Conservation (phyloP, 1,139 yeast genomes). For the Zygosaccharomyces sapae region DNA sequence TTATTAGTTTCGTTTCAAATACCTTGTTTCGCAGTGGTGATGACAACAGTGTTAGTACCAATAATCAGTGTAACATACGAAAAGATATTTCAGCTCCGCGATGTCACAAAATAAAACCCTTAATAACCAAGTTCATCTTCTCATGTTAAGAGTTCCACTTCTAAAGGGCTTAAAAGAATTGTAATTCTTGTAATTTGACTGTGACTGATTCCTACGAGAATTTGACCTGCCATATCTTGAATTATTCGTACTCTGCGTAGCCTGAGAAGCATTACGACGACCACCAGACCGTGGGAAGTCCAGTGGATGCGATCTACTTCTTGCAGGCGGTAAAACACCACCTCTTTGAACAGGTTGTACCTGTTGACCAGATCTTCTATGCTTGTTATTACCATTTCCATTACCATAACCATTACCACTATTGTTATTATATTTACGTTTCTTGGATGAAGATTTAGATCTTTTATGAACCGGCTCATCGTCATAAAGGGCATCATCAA, state of each 20-base stretch:
- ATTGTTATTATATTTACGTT: slow-evolving; percentile 11
- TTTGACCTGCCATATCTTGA: slow-evolving; percentile 18
- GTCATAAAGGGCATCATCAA: slow-evolving; percentile 25
- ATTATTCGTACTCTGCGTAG: slow-evolving; percentile 12
- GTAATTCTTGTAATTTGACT: slow-evolving; percentile 18
- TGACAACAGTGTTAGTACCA: not conserved
- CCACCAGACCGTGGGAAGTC: slow-evolving; percentile 23
- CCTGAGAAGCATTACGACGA: slow-evolving; percentile 13
- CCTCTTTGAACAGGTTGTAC: slow-evolving; percentile 15
- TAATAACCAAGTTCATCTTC: not conserved
- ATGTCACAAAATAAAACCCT: slow-evolving; percentile 7
- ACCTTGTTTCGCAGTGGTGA: not conserved
- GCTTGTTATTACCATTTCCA: not conserved
- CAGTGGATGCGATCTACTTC: slow-evolving; percentile 19
- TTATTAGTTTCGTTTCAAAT: slow-evolving; percentile 1
- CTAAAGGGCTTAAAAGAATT: slow-evolving; percentile 26
- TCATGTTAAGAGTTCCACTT: slow-evolving; percentile 21
- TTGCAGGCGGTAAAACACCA: slow-evolving; percentile 9
- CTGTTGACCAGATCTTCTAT: slow-evolving; percentile 13
- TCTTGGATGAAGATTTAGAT: slow-evolving; percentile 8
- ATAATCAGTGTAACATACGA: slow-evolving; percentile 1
- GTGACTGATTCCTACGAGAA: slow-evolving; percentile 12
- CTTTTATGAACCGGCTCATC: slow-evolving; percentile 12
- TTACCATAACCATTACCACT: not conserved
- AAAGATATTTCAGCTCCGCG: slow-evolving; percentile 5